Conservation (phyloP, 163 green algal genomes). For the Picocystis sp. region DNA sequence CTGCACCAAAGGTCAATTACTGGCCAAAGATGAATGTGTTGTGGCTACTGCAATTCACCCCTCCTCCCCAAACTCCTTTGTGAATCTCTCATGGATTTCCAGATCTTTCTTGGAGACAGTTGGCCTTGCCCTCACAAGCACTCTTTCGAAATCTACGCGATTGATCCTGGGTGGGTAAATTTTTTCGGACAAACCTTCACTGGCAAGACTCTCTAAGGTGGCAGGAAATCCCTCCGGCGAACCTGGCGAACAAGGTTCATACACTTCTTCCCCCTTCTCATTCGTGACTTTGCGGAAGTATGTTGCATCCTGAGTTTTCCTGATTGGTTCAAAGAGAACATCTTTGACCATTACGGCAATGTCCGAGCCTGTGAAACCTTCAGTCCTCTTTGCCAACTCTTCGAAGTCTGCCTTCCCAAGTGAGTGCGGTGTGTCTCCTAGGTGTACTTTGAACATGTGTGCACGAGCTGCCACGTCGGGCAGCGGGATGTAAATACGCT, state of each 20-base stretch:
- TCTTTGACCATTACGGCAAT: conserved; percentile 80
- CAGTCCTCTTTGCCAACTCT: conserved; percentile 37
- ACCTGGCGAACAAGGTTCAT: conserved; percentile 38
- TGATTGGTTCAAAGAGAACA: conserved; percentile 92
- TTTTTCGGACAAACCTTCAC: conserved; percentile 17
- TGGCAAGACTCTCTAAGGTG: conserved; percentile 24
- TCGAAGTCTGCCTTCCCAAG: conserved; percentile 46
- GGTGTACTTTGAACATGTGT: conserved; percentile 90
- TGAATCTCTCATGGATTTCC: conserved; percentile 75
- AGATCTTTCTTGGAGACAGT: conserved; percentile 79
- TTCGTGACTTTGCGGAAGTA: conserved; percentile 62
- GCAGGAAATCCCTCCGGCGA: conserved; percentile 24
- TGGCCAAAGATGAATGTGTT: too few species aligned
- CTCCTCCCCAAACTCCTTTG: conserved; percentile 86
- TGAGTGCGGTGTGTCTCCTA: conserved; percentile 79
- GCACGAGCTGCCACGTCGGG: conserved; percentile 64
- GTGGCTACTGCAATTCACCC: conserved; percentile 5
- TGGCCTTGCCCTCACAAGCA: conserved; percentile 66
- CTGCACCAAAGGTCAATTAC: too few species aligned
- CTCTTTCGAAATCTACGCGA: conserved; percentile 81
- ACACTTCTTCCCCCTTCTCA: conserved; percentile 18
- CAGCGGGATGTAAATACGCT: conserved; percentile 93
- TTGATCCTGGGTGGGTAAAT: conserved; percentile 72
- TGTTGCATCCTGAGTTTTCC: conserved; percentile 82
- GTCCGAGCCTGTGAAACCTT: conserved; percentile 65